Evolutionary conservation across 2,329 filamentous ascomycete genomes (phyloP).

Genomic region (Arthrobotrys sinensis): DNA sequence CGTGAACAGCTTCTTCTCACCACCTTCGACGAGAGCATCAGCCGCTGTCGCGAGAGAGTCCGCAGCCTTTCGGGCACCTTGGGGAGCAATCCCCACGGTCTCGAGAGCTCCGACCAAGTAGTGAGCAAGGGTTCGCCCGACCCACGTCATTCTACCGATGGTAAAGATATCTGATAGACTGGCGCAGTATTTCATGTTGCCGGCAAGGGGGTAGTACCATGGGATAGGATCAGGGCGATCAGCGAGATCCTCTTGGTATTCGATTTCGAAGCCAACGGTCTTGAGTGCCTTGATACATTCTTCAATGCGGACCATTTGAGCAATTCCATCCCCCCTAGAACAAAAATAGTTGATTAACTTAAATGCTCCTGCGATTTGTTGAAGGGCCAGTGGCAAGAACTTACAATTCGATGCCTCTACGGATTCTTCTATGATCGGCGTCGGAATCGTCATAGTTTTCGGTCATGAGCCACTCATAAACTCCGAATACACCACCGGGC

Average conservation of each 20-base stretch:
- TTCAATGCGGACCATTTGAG: slow-evolving; percentile 92
- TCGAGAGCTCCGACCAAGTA: slow-evolving; percentile 83
- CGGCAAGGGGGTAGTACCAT: slow-evolving; percentile 94
- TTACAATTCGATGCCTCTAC: slow-evolving; percentile 88
- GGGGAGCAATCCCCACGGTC: slow-evolving; percentile 80
- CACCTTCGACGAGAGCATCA: slow-evolving; percentile 89
- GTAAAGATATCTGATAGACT: slow-evolving; percentile 85
- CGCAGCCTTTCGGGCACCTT: slow-evolving; percentile 93
- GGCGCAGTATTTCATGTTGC: slow-evolving; percentile 86
- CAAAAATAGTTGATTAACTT: slow-evolving; percentile 6
- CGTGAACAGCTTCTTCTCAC: slow-evolving; percentile 88
- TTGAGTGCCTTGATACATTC: slow-evolving; percentile 88
- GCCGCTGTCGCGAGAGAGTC: slow-evolving; percentile 86
- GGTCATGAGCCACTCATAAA: slow-evolving; percentile 99
- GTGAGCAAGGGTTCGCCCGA: slow-evolving; percentile 82
- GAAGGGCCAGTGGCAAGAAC: slow-evolving; percentile 17
- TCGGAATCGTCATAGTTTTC: slow-evolving; percentile 93
- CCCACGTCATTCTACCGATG: slow-evolving; percentile 88
- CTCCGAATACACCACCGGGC: slow-evolving; percentile 93
- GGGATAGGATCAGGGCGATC: slow-evolving; percentile 81
- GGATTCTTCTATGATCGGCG: slow-evolving; percentile 87
- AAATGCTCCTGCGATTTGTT: neutral
- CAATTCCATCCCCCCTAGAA: slow-evolving; percentile 84
- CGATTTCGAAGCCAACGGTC: slow-evolving; percentile 86
- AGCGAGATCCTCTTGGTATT: slow-evolving; percentile 89